Percentiles rank a stretch among this genome's conserved stretches.
Conservation (phyloP, 2,329 filamentous ascomycete species). For the Colletotrichum spaethianum region DNA sequence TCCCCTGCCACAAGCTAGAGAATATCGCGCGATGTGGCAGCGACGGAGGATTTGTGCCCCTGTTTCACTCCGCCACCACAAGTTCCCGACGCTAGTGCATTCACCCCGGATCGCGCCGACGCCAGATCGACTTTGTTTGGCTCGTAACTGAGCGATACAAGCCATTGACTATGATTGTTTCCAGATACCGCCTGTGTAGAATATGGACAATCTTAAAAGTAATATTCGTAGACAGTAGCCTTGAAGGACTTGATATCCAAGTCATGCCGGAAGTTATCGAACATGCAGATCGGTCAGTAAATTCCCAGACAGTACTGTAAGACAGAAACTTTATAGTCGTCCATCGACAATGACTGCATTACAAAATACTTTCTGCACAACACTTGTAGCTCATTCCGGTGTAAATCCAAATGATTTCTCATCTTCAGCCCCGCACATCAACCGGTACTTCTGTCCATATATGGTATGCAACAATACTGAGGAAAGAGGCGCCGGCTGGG, state of each 20-base stretch:
- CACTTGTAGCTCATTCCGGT: too few relatives aligned
- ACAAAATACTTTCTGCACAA: too few relatives aligned
- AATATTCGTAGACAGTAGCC: background rate
- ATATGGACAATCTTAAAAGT: too few relatives aligned
- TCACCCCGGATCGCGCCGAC: background rate
- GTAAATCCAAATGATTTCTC: too few relatives aligned
- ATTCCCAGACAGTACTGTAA: too few relatives aligned
- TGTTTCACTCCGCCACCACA: conserved; percentile 3
- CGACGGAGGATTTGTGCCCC: background rate
- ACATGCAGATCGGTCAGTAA: background rate
- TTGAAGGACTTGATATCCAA: background rate
- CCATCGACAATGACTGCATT: too few relatives aligned
- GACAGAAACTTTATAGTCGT: too few relatives aligned
- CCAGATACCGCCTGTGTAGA: too few relatives aligned
- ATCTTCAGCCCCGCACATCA: background rate
- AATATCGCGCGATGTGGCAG: conserved; percentile 6
- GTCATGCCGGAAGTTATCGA: background rate
- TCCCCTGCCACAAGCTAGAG: background rate
- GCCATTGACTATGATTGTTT: background rate
- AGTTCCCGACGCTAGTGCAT: background rate
- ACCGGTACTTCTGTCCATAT: conserved; percentile 18
- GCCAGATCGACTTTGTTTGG: background rate
- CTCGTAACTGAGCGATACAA: background rate
- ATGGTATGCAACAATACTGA: conserved; percentile 24
- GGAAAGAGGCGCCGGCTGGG: background rate